These are phyloP conservation scores for Elaeagnus macrophylla DNA, from an alignment of 306 rosid genomes.

Conservation along the genomic window DNA sequence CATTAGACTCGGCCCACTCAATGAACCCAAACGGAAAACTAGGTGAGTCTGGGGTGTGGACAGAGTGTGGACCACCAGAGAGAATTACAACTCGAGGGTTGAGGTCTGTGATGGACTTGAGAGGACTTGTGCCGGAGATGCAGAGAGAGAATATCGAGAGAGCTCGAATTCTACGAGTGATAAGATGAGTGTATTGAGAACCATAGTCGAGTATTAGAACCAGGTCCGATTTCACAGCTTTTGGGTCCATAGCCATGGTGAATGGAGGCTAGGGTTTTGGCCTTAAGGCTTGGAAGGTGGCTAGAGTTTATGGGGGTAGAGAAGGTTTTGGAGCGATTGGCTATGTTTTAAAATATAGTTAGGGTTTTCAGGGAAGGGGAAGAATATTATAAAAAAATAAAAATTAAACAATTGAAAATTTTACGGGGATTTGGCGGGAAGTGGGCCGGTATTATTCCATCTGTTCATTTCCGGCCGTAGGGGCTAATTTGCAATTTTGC, in stretches of 20 bases:
- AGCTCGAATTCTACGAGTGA: constrained; percentile 85
- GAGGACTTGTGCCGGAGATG: constrained; percentile 74
- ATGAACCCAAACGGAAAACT: constrained; percentile 61
- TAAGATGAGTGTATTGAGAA: constrained; percentile 91
- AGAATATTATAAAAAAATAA: no score
- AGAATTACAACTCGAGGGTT: constrained; percentile 72
- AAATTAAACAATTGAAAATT: no score
- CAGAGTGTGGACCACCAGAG: constrained; percentile 98
- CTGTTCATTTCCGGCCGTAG: no score
- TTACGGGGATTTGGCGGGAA: no score
- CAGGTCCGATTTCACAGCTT: constrained; percentile 49
- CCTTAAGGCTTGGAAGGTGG: neutral
- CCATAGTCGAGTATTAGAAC: constrained; percentile 86
- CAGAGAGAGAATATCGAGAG: constrained; percentile 84
- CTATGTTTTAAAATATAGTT: neutral
- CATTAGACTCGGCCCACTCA: constrained; percentile 61
- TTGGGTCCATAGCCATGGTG: constrained; percentile 38
- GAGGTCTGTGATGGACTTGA: constrained; percentile 50
- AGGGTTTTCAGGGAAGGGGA: no score
- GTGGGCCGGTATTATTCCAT: no score
- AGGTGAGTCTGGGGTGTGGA: constrained; percentile 69
- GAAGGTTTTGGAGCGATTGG: neutral
- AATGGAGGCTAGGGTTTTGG: constrained; percentile 11
- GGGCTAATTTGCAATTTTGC: no score
- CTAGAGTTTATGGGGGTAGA: constrained; percentile 22